Evolutionary conservation across 2,329 filamentous ascomycete species (phyloP), one percentile per base, ranked within the genome.

Genomic region (Alternaria alternata): DNA sequence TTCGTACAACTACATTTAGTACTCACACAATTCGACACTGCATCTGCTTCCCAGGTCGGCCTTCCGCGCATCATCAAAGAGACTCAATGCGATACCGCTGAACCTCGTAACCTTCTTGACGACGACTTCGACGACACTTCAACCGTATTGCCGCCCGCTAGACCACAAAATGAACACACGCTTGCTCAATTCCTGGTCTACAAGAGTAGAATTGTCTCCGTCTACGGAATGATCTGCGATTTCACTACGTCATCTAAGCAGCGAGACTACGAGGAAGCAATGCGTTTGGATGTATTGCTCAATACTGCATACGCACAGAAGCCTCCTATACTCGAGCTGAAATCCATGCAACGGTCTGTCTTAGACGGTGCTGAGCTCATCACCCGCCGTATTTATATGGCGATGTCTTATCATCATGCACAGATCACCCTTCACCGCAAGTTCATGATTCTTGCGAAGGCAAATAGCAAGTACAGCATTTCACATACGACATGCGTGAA

Each of bases 201-300:
- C 24, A 46, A 46, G 24, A 46, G 43, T 26, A 46, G 43, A n/a
- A 4, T 46, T 11, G 16, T 46, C 16, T 46, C 43, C 43, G 43
- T 46, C 43, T 46, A 46, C 26, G 43, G 43, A n/a, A 46, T 46
- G 43, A 46, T 46, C 26, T 46, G 43, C 43, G 43, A 46, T 18
- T 46, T 46, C 26, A 46, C 43, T n/a, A 46, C 43, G 16, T 46
- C 43, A 46, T 46, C 26, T 3, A 46, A 46, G 43, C 43, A 46
- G 43, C 43, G 43, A 30, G 43, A 46, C 5, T 46, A 30, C 6
- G 43, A 11, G 24, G 43, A 46, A 30, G 43, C 43, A 46, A 46
- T 46, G 24, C 43, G 24, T 11, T 46, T 46, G n/a, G 26, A 46
- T 46, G 18, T 24, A 18, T 24, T 46, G 28, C 43, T 46, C 11